Percentiles rank a stretch among this genome's conserved stretches.
These are phyloP conservation scores for Yamadazyma blattariae DNA, from an alignment of 1,139 yeast species.

Conservation along the genomic window DNA sequence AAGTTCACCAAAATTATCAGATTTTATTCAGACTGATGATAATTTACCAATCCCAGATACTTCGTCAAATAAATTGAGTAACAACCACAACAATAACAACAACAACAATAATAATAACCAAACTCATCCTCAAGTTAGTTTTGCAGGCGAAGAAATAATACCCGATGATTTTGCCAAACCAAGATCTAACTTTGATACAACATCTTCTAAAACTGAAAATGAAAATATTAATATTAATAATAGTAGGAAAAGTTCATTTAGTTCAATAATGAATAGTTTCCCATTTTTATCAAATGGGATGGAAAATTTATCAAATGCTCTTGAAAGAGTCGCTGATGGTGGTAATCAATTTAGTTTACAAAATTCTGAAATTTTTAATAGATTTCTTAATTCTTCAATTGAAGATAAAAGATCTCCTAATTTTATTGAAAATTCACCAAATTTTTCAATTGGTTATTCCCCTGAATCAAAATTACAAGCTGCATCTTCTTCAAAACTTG, in stretches of 20 bases:
- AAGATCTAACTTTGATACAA: not conserved
- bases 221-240: not conserved
- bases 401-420: slow-evolving; percentile 7
- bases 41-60: too few relatives aligned
- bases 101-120: too few relatives aligned
- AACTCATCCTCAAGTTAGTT: not conserved
- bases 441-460: not conserved
- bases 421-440: slow-evolving; percentile 1
- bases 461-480: slow-evolving; percentile 3
- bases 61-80: too few relatives aligned
- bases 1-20: slow-evolving; percentile 4
- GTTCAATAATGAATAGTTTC: slow-evolving; percentile 4
- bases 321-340: slow-evolving; percentile 28
- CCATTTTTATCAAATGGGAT: slow-evolving; percentile 22
- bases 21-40: not conserved
- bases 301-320: slow-evolving; percentile 25
- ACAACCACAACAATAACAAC: too few relatives aligned
- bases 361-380: slow-evolving; percentile 28
- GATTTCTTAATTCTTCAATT: slow-evolving; percentile 18
- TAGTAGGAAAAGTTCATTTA: slow-evolving; percentile 3
- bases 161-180: slow-evolving; percentile 2
- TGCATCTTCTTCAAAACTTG: slow-evolving; percentile 1
- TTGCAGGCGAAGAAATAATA: not conserved
- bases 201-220: not conserved
- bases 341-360: slow-evolving; percentile 28